Evolutionary conservation across 2,329 filamentous ascomycete species (phyloP), one percentile per base, ranked within the genome.

Genomic region (Calonectria fujianensis): DNA sequence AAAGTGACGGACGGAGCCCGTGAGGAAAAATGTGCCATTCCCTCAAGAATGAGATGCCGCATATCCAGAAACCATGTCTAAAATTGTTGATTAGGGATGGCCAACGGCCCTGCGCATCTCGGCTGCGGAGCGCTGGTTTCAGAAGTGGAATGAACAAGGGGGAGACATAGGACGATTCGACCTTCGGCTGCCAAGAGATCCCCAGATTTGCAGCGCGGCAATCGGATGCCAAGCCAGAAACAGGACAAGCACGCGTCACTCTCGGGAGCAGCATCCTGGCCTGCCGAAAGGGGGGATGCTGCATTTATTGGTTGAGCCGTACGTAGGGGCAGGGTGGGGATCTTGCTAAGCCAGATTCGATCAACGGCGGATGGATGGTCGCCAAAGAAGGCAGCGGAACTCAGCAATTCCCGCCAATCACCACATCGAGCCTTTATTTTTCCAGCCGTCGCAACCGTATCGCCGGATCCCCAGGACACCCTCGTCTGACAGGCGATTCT

Each of bases 211-310:
- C 29, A 50, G 29, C 61, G 20, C 61, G 61, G 61, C 61, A 65
- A 65, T 65, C 61, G 61, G 39, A 50, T 65, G 61, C 61, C 61
- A 65, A 65, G 61, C 61, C 61, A 65, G 61, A 65, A 65, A 50
- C 61, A 65, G 61, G 1, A n/a, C 61, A 32, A 48, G 61, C 16
- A 50, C 31, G 39, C 61, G 29, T 50, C 9, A 16, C 3, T 35
- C 10, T 50, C 61, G 61, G 41, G 35, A 48, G 41, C 20, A 27
- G 14, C 27, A 50, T 27, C 61, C 39, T 16, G 41, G 61, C 9
- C 27, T 50, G 61, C 41, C 29, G 37, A 50, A 32, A 29, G 61
- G 31, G 29, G 37, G 18, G 13, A 24, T 35, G 20, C 4, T 41
- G 18, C 4, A 8, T 41, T 35, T 13, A 32, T 29, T 63, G 57